A percentile compares a stretch with the other conserved stretches of the same genome.
Conservation (phyloP, 305 asterid genomes). For the Salvia sclarea region DNA sequence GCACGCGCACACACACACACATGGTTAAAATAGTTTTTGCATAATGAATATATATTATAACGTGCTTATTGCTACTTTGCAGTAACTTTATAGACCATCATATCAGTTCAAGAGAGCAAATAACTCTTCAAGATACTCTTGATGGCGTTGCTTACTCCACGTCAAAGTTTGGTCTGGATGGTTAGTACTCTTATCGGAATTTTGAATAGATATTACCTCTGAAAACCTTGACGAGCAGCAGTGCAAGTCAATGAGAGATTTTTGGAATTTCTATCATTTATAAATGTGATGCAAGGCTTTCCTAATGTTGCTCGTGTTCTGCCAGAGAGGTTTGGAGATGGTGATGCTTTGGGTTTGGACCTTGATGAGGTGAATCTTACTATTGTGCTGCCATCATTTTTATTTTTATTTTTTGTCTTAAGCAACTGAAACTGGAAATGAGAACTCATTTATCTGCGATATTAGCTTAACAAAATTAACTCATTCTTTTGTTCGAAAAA, state of each 20-base stretch:
- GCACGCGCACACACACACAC: too few relatives aligned
- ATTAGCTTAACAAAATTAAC: neutral
- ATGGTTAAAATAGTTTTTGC: constrained; percentile 12
- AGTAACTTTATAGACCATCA: constrained; percentile 95
- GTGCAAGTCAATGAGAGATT: constrained; percentile 11
- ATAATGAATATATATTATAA: constrained; percentile 6
- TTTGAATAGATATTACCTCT: neutral
- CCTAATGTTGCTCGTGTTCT: constrained; percentile 37
- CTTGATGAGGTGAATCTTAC: constrained; percentile 78
- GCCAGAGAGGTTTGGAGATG: constrained; percentile 98
- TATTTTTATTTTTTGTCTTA: neutral
- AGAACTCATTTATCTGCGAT: neutral
- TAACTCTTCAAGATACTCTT: constrained; percentile 94
- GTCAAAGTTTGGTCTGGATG: constrained; percentile 95
- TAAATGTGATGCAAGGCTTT: constrained; percentile 4
- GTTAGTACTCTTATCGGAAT: constrained; percentile 45
- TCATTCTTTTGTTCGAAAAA: constrained; percentile 26
- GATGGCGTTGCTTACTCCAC: constrained; percentile 86
- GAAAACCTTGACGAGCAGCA: constrained; percentile 9
- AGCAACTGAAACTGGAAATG: constrained; percentile 15
- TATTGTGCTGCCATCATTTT: constrained; percentile 11
- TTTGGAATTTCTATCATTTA: constrained; percentile 4
- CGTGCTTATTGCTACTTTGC: constrained; percentile 45
- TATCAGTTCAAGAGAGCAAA: constrained; percentile 97
- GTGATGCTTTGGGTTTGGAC: constrained; percentile 93